Conservation (phyloP, 768 basidiomycete species). For the Epithele typhae region DNA sequence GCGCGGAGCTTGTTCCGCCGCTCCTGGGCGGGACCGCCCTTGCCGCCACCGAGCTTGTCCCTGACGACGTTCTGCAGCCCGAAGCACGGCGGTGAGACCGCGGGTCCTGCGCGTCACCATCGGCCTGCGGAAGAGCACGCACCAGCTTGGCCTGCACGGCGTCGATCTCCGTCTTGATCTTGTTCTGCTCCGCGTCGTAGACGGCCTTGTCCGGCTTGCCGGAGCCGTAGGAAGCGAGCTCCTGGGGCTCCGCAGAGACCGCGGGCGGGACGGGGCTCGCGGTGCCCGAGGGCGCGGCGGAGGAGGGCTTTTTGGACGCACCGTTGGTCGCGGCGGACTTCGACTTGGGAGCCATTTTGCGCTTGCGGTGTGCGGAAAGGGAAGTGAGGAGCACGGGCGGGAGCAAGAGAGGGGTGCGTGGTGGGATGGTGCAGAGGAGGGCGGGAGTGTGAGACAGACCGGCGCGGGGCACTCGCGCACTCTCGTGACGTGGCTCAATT, state of each 20-base stretch:
- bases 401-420: too few relatives aligned
- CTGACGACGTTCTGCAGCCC: slow-evolving; percentile 55
- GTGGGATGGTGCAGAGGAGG: slow-evolving; percentile 25
- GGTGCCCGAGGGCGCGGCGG: slow-evolving; percentile 34
- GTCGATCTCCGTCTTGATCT: slow-evolving; percentile 81
- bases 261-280: slow-evolving; percentile 29
- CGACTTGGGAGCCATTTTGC: slow-evolving; percentile 47
- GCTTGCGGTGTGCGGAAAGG: too few relatives aligned
- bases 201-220: slow-evolving; percentile 80
- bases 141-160: slow-evolving; percentile 76
- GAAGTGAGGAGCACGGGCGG: slow-evolving; percentile 12
- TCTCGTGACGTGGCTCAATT: slow-evolving; percentile 24
- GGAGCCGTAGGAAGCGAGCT: slow-evolving; percentile 24
- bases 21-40: slow-evolving; percentile 65
- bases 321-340: slow-evolving; percentile 45
- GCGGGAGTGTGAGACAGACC: slow-evolving; percentile 11
- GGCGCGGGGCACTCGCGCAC: slow-evolving; percentile 7
- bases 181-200: slow-evolving; percentile 85
- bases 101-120: slow-evolving; percentile 1
- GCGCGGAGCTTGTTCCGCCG: slow-evolving; percentile 65
- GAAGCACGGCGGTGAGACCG: slow-evolving; percentile 9
- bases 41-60: slow-evolving; percentile 69
- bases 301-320: slow-evolving; percentile 32
- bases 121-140: slow-evolving; percentile 30
- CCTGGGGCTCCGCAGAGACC: slow-evolving; percentile 2